phyloP scores from a whole-genome alignment of 1,139 yeast genomes.

The Casaregolazyma suthepensis region DNA sequence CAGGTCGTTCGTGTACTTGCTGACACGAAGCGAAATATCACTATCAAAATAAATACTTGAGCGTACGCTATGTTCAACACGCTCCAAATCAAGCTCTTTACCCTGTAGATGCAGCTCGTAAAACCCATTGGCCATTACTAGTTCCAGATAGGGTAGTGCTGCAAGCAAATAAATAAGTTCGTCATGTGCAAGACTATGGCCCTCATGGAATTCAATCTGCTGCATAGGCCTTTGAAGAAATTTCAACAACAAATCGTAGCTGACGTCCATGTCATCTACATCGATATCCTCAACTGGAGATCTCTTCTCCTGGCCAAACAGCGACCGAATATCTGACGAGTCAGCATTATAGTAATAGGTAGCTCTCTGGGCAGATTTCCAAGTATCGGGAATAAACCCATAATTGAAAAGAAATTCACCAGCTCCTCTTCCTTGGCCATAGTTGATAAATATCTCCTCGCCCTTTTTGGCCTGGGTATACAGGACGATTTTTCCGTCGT shows the following conservation, averaged over 20 bases:
- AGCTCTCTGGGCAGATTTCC: conserved; percentile 14
- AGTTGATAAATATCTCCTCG: conserved; percentile 32
- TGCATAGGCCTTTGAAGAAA: conserved; percentile 17
- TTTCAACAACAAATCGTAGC: conserved; percentile 17
- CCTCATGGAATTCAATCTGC: conserved; percentile 9
- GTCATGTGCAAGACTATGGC: conserved; percentile 19
- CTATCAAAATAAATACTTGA: not conserved
- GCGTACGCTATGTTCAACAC: conserved; percentile 14
- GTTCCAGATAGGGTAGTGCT: conserved; percentile 20
- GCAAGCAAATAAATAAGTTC: conserved; percentile 25
- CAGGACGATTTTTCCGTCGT: conserved; percentile 23
- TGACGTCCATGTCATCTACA: conserved; percentile 16
- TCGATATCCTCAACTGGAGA: conserved; percentile 10
- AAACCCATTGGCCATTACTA: conserved; percentile 17
- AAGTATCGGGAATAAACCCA: conserved; percentile 34
- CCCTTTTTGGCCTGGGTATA: conserved; percentile 13
- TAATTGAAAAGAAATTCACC: conserved; percentile 37
- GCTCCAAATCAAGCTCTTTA: conserved; percentile 20
- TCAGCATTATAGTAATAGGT: conserved; percentile 21
- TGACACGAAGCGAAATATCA: conserved; percentile 7
- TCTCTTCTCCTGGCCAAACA: conserved; percentile 9
- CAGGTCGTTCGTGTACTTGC: conserved; percentile 1
- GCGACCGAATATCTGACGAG: conserved; percentile 14
- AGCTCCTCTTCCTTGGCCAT: conserved; percentile 33
- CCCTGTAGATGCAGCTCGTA: conserved; percentile 21